These are phyloP conservation scores for Chaetoscypha palmicola DNA, from an alignment of 2,329 filamentous ascomycete species.

Conservation along the genomic window DNA sequence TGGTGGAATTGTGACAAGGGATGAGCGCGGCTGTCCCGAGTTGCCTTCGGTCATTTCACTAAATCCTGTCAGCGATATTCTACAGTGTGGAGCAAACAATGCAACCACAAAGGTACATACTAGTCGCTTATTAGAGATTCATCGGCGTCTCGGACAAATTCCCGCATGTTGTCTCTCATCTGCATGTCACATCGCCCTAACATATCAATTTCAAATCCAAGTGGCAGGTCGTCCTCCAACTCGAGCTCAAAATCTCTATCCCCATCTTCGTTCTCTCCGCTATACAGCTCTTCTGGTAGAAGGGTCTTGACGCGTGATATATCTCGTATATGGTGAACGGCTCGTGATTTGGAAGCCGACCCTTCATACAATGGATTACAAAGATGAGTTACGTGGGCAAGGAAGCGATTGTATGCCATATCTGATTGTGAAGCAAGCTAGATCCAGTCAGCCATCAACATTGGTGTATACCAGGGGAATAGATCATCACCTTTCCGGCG, in stretches of 20 bases:
- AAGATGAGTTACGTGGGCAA: conserved; percentile 14
- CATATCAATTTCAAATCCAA: conserved; percentile 1
- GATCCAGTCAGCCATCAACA: neutral
- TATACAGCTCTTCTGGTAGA: conserved; percentile 18
- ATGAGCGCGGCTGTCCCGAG: neutral
- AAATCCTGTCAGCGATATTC: neutral
- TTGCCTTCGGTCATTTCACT: neutral
- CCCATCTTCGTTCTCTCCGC: conserved; percentile 8
- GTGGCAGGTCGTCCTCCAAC: conserved; percentile 7
- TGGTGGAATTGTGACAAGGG: neutral
- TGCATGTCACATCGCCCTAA: conserved; percentile 3
- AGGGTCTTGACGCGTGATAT: conserved; percentile 18
- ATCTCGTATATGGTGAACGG: conserved; percentile 15
- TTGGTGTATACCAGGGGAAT: neutral
- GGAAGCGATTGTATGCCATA: conserved; percentile 14
- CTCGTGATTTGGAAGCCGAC: conserved; percentile 6
- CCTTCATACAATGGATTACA: conserved; percentile 18
- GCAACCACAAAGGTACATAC: neutral
- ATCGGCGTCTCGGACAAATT: conserved; percentile 5
- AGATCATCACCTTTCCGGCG: conserved; percentile 19
- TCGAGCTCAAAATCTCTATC: conserved; percentile 4
- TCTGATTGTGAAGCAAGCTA: conserved; percentile 21
- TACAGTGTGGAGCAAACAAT: neutral
- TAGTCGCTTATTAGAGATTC: neutral
- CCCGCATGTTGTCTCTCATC: neutral